A percentile compares a stretch with the other conserved stretches of the same genome.
These are phyloP conservation scores for Nicotiana tomentosiformis DNA, from an alignment of 257 asterid species.

Conservation along the genomic window DNA sequence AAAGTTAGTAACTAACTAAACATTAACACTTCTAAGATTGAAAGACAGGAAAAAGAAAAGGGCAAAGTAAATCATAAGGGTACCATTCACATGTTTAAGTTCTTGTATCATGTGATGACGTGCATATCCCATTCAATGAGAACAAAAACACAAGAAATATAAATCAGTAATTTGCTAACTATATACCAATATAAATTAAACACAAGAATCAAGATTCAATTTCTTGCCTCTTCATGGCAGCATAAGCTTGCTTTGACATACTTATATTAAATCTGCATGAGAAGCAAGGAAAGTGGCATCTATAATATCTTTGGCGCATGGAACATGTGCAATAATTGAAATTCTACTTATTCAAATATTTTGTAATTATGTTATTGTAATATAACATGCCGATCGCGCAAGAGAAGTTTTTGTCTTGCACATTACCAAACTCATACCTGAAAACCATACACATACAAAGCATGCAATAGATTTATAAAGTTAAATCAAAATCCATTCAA, in stretches of 20 bases:
- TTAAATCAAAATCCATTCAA: background rate
- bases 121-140: no score
- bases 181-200: background rate
- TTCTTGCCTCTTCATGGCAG: background rate
- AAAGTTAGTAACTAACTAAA: no score
- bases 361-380: no score
- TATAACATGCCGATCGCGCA: background rate
- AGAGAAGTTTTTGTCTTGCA: background rate
- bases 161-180: background rate
- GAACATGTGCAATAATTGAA: background rate
- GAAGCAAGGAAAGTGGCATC: background rate
- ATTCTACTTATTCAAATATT: background rate
- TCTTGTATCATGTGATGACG: no score
- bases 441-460: background rate
- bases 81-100: no score
- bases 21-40: no score
- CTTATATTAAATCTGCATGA: background rate
- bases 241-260: background rate
- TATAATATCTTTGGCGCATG: background rate
- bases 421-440: background rate
- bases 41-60: no score
- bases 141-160: no score
- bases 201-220: background rate
- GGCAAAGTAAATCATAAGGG: no score
- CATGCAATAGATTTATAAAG: background rate